Base-by-base conservation (phyloP, 306 rosid species). In the Elaeagnus macrophylla region DNA sequence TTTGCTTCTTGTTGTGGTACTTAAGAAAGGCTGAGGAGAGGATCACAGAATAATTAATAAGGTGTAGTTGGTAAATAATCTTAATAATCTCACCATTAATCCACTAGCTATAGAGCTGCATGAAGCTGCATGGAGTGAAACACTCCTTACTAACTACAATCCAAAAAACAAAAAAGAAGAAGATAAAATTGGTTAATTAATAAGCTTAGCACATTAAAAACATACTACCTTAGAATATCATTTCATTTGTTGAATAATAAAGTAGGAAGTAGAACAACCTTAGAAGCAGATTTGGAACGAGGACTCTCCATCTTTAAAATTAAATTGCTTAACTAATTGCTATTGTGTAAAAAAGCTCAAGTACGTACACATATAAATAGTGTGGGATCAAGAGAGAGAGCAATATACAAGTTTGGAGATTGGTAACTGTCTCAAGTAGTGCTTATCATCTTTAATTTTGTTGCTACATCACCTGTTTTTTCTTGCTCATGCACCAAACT, bases 391-490 rank as follows among this genome's bases (percentile, higher is more conserved):
- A 36, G 48, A 11, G 48, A 49, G 41, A 39, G 12, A 49, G 51
- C 17, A 16, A 51, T 43, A 51, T 51, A 18, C 19, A 56, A 73
- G 85, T 59, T 76, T 71, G 86, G 89, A 83, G 93, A 80, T 77
- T 79, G 79, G 89, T 85, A 74, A 66, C 69, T 75, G 75, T 70
- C 83, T 63, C 52, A 47, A 49, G 52, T 66, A 37, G 55, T 47
- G 56, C 52, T 56, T 7, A 45, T 64, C 18, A 14, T 77, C 32
- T 25, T 25, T 20, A 20, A 20, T 72, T 81, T 69, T 77, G 94
- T 85, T 89, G 94, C 89, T 53, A 79, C 83, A 85, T 90, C 97
- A 79, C 82, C 75, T 25, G 45, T 37, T 18, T 52, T 39, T 7
- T 5, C 41, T 50, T 2, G 43, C 17, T 40, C 9, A 59, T 67